phyloP scores from a whole-genome alignment of 2,329 filamentous ascomycete species.

The Hirsutella rhossiliensis region DNA sequence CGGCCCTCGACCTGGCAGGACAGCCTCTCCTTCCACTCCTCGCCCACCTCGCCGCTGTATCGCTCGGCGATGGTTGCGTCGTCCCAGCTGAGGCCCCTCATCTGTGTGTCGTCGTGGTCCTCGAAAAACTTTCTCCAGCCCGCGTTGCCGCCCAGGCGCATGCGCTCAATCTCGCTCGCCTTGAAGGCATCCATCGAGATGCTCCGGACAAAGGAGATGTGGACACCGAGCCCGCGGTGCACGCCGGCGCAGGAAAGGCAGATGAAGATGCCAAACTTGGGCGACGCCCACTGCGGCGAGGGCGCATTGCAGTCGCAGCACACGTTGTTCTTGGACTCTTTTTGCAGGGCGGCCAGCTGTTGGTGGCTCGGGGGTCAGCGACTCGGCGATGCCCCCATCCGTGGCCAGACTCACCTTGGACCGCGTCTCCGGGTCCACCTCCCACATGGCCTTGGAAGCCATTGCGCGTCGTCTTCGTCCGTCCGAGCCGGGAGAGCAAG shows the following conservation, averaged over 20 bases:
- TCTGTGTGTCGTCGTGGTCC: conserved; percentile 51
- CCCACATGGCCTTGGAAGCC: conserved; percentile 82
- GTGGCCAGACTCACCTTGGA: conserved; percentile 57
- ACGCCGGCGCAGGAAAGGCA: conserved; percentile 92
- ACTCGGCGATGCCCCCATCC: conserved; percentile 4
- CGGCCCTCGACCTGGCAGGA: conserved; percentile 77
- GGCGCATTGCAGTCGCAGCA: conserved; percentile 95
- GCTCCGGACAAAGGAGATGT: conserved; percentile 95
- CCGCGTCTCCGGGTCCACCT: conserved; percentile 94
- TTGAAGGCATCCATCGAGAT: conserved; percentile 99
- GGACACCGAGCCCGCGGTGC: conserved; percentile 87
- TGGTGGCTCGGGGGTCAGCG: background rate
- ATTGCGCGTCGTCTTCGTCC: conserved; percentile 19
- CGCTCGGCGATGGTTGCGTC: conserved; percentile 82
- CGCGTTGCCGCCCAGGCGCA: conserved; percentile 85
- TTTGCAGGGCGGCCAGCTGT: conserved; percentile 83
- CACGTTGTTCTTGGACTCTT: conserved; percentile 73
- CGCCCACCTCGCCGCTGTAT: conserved; percentile 80
- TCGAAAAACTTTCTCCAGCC: conserved; percentile 84
- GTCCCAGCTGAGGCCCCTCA: conserved; percentile 63
- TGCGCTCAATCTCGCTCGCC: conserved; percentile 78
- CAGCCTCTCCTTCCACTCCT: conserved; percentile 90
- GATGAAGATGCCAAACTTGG: conserved; percentile 98
- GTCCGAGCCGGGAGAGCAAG: conserved; percentile 3
- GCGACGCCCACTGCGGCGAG: conserved; percentile 93